Evolutionary conservation across 345 rosid genomes (phyloP), one percentile per base, ranked within the genome.

Genomic region (Psidium guajava): DNA sequence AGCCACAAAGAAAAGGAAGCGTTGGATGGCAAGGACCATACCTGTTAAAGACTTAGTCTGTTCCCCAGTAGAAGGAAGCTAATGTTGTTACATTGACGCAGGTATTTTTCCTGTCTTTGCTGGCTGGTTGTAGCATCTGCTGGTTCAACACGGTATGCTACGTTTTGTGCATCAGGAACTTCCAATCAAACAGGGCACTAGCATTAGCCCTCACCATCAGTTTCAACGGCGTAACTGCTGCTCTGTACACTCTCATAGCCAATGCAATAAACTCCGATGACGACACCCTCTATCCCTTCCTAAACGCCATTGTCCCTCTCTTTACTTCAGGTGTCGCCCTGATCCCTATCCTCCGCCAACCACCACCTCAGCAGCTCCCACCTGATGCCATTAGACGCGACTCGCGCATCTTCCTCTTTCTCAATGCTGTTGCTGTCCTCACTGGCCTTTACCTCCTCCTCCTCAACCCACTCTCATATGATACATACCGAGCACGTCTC

Each of bases 61-160:
- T 36, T 69, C 80, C 7, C 47, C 47, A 6, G 3, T 24, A 69
- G 11, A 2, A 36, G 47, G 80, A 69, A 69, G 80, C 47, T 69
- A 69, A 69, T 11, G 80, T 36, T 3, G 14, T 36, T 36, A 47
- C 47, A 69, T 36, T 69, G 27, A 86, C 87, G 89, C 92, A 94
- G 95, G 96, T 95, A 24, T 96, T 95, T 87, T 82, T 94, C n/a
- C 90, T 93, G 32, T 94, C 95, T 83, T 91, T 95, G 89, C 64
- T 92, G 77, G 94, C 96, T 53, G 97, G 99, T 73, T 94, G 96
- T 85, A 96, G 98, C 87, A 95, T 96, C 52, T 91, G 95, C 88
- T 96, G 97, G 99, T 96, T 96, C 94, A 96, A 96, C 91, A 96
- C 98, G 13, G 94, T 94, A 1, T 92, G 96, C 88, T 93, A 85